Evolutionary conservation across 768 basidiomycete species (phyloP), one percentile per base, ranked within the genome.

Genomic region (Kwoniella bestiolae): DNA sequence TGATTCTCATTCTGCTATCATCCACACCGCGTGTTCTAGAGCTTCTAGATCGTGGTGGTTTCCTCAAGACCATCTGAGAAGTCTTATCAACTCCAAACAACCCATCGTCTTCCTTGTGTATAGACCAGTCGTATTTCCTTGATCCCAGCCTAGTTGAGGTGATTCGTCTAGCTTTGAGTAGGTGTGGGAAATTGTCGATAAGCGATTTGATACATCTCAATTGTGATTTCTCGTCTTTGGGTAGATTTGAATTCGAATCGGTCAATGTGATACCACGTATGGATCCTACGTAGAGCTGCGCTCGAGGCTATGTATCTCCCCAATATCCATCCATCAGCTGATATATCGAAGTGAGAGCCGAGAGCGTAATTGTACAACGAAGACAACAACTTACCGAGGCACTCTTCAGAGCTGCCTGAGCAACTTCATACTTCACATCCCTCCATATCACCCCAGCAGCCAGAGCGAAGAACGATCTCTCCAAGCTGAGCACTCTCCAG

Each of bases 401-500:
- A 3, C 23, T 16, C 11, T 57, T 25, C 3, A 61, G n/a, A 14
- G 38, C 35, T 3, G 35, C 41, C n/a, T 57, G 23, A 26, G 53
- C 46, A 4, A 57, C 26, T 26, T 31, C 7, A 57, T 56, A 64
- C 3, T n/a, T 29, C 21, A 64, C 63, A 26, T 47, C 21, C 28
- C 26, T 23, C 63, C 63, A 64, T 29, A 64, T 11, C 2, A 47
- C 46, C 29, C 14, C 29, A 18, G 29, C 63, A 25, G 38, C 44
- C 6, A 28, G 21, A 12, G 41, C 45, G 46, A 64, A 56, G 32
- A 53, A 57, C 8, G 55, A 29, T 46, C n/a, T 56, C 38, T 64
- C 55, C 21, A 64, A 21, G 5, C 44, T 41, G 16, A 64, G 34
- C 6, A 64, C 28, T 32, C 28, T 56, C 34, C 44, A 23, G 9